Percentiles rank a stretch among this genome's conserved stretches.
Evolutionary conservation across 164 flowering plant species (phyloP).

Genomic region (Berberis thunbergii): DNA sequence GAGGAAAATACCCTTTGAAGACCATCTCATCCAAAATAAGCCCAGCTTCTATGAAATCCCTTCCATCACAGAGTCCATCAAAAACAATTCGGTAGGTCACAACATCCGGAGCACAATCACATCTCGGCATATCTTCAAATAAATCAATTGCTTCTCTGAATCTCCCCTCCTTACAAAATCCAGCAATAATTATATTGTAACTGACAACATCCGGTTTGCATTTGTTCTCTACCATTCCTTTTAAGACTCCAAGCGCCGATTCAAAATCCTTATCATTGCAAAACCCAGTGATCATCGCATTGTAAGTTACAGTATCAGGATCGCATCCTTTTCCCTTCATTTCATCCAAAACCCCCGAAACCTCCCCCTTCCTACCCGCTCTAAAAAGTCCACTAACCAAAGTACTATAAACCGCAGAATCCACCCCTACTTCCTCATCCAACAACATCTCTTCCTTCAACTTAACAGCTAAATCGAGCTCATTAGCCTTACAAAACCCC

Average conservation of each 20-base stretch:
- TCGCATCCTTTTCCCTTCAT: slow-evolving; percentile 47
- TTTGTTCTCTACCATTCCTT: slow-evolving; percentile 44
- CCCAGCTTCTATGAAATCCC: slow-evolving; percentile 46
- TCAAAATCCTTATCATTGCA: slow-evolving; percentile 49
- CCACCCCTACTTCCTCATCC: slow-evolving; percentile 20
- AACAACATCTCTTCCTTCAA: slow-evolving; percentile 57
- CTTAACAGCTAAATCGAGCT: slow-evolving; percentile 38
- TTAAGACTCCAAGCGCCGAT: slow-evolving; percentile 31
- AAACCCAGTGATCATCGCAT: slow-evolving; percentile 51
- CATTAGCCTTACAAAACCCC: slow-evolving; percentile 36
- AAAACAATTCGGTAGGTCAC: slow-evolving; percentile 52
- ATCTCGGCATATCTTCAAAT: slow-evolving; percentile 66
- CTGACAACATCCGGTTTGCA: slow-evolving; percentile 57
- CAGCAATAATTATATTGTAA: slow-evolving; percentile 43
- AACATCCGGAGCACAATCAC: slow-evolving; percentile 63
- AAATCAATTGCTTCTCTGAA: slow-evolving; percentile 51
- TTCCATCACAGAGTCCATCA: slow-evolving; percentile 40
- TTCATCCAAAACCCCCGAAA: slow-evolving; percentile 36
- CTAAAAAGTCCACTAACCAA: slow-evolving; percentile 45
- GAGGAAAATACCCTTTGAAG: slow-evolving; percentile 47
- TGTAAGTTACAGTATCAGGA: slow-evolving; percentile 47
- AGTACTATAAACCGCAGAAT: slow-evolving; percentile 48
- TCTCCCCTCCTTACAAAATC: slow-evolving; percentile 45
- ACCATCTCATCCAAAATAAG: slow-evolving; percentile 68
- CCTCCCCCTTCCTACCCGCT: slow-evolving; percentile 45